Conservation (phyloP, 2,329 filamentous ascomycete species). For the Pezicula neosporulosa region DNA sequence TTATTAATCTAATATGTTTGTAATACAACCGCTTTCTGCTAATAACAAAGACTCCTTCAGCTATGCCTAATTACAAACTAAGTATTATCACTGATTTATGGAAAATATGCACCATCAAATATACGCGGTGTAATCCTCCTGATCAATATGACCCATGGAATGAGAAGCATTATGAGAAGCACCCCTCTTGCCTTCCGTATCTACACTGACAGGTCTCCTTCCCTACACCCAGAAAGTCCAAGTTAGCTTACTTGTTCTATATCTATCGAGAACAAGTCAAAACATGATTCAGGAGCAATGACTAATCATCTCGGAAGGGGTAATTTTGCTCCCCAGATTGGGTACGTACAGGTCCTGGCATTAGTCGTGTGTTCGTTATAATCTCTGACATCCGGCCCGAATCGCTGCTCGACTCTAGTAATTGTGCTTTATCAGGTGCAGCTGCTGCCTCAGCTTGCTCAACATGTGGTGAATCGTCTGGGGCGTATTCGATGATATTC, state of each 20-base stretch:
- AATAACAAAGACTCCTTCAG: background rate
- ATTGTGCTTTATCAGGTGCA: background rate
- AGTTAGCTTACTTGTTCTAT: no score
- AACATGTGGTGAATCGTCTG: conserved; percentile 2
- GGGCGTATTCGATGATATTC: conserved; percentile 8
- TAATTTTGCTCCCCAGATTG: no score
- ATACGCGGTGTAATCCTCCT: conserved; percentile 18
- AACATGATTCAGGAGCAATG: no score
- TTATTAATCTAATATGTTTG: no score
- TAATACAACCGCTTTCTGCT: background rate
- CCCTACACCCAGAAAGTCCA: background rate
- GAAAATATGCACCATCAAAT: conserved; percentile 8
- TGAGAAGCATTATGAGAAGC: conserved; percentile 7
- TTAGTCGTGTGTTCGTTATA: conserved; percentile 12
- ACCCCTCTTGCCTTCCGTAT: conserved; percentile 10
- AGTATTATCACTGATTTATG: background rate
- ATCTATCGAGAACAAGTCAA: no score
- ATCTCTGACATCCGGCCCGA: conserved; percentile 8
- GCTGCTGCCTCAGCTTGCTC: background rate
- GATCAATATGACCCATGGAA: background rate
- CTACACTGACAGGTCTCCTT: conserved; percentile 21
- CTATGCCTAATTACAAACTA: background rate
- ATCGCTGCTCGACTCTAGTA: background rate
- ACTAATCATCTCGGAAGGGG: no score
- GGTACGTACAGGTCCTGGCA: conserved; percentile 7